phyloP scores from a whole-genome alignment of 768 basidiomycete species.

The Suillus luteus region DNA sequence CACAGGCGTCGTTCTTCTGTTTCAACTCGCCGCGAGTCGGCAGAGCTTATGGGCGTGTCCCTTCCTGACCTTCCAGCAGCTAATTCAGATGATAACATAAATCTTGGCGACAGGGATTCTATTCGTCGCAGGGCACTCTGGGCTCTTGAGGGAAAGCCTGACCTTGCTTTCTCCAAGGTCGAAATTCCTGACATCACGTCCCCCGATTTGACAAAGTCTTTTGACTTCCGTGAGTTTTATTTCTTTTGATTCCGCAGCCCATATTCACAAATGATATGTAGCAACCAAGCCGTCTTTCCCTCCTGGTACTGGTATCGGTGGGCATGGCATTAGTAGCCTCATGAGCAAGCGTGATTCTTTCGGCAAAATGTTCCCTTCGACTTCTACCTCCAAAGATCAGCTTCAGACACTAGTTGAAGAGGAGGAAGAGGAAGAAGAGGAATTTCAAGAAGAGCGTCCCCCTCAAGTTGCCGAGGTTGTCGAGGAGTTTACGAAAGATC shows the following conservation, averaged over 20 bases:
- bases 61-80: constrained; percentile 66
- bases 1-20: constrained; percentile 86
- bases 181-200: constrained; percentile 80
- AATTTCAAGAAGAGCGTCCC: constrained; percentile 10
- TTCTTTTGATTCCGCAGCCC: constrained; percentile 11
- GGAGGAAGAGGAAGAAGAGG: constrained; percentile 70
- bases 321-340: constrained; percentile 45
- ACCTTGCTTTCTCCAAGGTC: constrained; percentile 69
- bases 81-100: constrained; percentile 65
- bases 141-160: constrained; percentile 85
- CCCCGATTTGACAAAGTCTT: constrained; percentile 57
- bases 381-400: constrained; percentile 72
- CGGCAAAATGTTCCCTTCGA: constrained; percentile 60
- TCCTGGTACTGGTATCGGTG: constrained; percentile 43
- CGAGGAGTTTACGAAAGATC: constrained; percentile 18
- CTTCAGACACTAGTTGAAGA: constrained; percentile 81
- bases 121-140: constrained; percentile 80
- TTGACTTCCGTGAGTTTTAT: constrained; percentile 64
- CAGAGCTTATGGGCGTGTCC: constrained; percentile 86
- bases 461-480: constrained; percentile 24
- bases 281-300: constrained; percentile 65
- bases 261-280: constrained; percentile 26
- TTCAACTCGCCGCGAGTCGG: constrained; percentile 86
- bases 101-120: constrained; percentile 73
- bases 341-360: constrained; percentile 80